Evolutionary conservation across 176 grass and related monocot genomes (phyloP).

Genomic region (Zoysia pacifica): DNA sequence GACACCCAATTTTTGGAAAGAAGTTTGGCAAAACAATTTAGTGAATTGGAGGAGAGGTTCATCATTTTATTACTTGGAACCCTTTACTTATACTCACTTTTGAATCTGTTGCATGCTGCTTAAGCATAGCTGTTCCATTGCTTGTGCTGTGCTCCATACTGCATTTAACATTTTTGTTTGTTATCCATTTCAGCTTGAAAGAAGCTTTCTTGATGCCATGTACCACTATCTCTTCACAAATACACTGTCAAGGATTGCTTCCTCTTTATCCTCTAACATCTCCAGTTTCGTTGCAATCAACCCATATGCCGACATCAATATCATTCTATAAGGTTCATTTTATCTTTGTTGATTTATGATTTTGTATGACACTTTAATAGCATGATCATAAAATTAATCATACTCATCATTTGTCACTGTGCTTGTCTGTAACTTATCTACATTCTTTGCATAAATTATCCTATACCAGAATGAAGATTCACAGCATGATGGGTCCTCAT

Average conservation of each 20-base stretch:
- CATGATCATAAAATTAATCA: constrained; percentile 18
- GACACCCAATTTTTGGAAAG: constrained; percentile 74
- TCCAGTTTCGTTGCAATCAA: constrained; percentile 42
- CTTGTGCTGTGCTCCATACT: constrained; percentile 6
- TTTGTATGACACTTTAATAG: not conserved
- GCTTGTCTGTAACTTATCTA: constrained; percentile 20
- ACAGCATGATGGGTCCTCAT: constrained; percentile 28
- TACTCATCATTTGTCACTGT: constrained; percentile 12
- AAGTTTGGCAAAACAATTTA: constrained; percentile 77
- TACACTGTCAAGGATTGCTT: constrained; percentile 73
- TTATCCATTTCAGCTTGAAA: constrained; percentile 71
- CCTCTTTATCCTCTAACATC: constrained; percentile 67
- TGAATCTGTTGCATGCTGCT: constrained; percentile 26
- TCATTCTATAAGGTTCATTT: constrained; percentile 81
- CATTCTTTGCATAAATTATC: constrained; percentile 22
- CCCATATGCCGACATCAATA: constrained; percentile 54
- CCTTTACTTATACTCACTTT: constrained; percentile 24
- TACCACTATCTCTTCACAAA: constrained; percentile 76
- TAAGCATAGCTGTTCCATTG: not conserved
- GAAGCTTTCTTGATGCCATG: constrained; percentile 89
- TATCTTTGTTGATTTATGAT: not conserved
- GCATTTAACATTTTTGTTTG: constrained; percentile 28
- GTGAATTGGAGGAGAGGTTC: constrained; percentile 82
- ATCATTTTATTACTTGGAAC: constrained; percentile 26
- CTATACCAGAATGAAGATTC: constrained; percentile 65